A percentile compares a stretch with the other conserved stretches of the same genome.
phyloP scores from a whole-genome alignment of 2,329 filamentous ascomycete species.

The Microcera coccophila region DNA sequence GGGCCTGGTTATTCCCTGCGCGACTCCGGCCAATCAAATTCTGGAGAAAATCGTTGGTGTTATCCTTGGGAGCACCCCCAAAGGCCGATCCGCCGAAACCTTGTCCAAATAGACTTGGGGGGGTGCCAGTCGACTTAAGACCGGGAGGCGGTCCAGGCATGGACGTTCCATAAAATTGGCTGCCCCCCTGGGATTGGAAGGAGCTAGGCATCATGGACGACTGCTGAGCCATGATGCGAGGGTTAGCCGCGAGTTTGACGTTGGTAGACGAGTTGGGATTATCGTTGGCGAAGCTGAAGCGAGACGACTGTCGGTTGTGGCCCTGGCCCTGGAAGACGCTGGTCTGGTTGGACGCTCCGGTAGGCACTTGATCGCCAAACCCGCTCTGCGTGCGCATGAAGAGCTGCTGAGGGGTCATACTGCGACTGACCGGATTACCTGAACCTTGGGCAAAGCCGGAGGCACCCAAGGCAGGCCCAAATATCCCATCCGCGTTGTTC shows the following conservation, averaged over 20 bases:
- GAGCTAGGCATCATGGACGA: slow-evolving; percentile 76
- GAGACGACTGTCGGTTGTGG: slow-evolving; percentile 78
- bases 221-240: slow-evolving; percentile 78
- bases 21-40: slow-evolving; percentile 72
- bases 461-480: slow-evolving; percentile 48
- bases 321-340: slow-evolving; percentile 55
- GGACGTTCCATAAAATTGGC: slow-evolving; percentile 75
- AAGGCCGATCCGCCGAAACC: slow-evolving; percentile 75
- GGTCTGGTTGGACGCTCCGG: slow-evolving; percentile 49
- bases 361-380: slow-evolving; percentile 59
- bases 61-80: slow-evolving; percentile 65
- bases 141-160: slow-evolving; percentile 93
- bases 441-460: slow-evolving; percentile 47
- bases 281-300: slow-evolving; percentile 85
- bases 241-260: slow-evolving; percentile 74
- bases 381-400: slow-evolving; percentile 59
- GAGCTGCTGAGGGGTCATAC: slow-evolving; percentile 77
- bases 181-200: slow-evolving; percentile 57
- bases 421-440: slow-evolving; percentile 58
- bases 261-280: slow-evolving; percentile 46
- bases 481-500: slow-evolving; percentile 49
- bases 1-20: slow-evolving; percentile 64
- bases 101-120: slow-evolving; percentile 92
- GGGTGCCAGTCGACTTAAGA: slow-evolving; percentile 90
- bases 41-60: slow-evolving; percentile 63